Percentiles rank a stretch among this genome's conserved stretches.
phyloP scores from a whole-genome alignment of 2,329 filamentous ascomycete species.

The Alternaria brassicae region DNA sequence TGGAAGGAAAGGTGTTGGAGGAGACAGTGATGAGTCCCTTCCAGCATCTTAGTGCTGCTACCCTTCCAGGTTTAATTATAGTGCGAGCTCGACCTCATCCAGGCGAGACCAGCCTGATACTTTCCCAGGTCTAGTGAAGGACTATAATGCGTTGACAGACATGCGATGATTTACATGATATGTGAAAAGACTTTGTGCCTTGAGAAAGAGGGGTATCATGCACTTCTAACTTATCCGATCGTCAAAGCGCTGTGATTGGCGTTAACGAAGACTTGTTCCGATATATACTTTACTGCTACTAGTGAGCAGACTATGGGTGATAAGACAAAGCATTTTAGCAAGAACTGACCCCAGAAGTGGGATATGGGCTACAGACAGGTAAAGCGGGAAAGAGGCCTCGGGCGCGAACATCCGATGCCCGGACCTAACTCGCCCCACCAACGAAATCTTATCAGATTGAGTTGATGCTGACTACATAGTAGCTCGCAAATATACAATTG shows the following conservation, averaged over 20 bases:
- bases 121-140: not conserved
- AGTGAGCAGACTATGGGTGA: not conserved
- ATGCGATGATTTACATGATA: not conserved
- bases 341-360: not conserved
- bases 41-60: conserved; percentile 6
- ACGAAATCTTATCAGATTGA: conserved; percentile 23
- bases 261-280: not conserved
- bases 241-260: not conserved
- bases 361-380: not conserved
- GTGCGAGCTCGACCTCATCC: too few relatives aligned
- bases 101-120: not conserved
- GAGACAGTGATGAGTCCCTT: not conserved
- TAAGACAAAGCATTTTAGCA: not conserved
- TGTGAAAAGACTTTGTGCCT: too few relatives aligned
- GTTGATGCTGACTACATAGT: not conserved
- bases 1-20: not conserved
- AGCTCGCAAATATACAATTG: not conserved
- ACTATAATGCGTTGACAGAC: not conserved
- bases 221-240: conserved; percentile 11
- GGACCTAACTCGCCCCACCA: conserved; percentile 17
- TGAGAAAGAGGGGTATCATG: conserved; percentile 9
- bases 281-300: not conserved
- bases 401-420: not conserved
- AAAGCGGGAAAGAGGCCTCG: conserved; percentile 1
- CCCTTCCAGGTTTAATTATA: too few relatives aligned